Evolutionary conservation across 2,329 filamentous ascomycete genomes (phyloP).

Genomic region (Penicillium paneum): DNA sequence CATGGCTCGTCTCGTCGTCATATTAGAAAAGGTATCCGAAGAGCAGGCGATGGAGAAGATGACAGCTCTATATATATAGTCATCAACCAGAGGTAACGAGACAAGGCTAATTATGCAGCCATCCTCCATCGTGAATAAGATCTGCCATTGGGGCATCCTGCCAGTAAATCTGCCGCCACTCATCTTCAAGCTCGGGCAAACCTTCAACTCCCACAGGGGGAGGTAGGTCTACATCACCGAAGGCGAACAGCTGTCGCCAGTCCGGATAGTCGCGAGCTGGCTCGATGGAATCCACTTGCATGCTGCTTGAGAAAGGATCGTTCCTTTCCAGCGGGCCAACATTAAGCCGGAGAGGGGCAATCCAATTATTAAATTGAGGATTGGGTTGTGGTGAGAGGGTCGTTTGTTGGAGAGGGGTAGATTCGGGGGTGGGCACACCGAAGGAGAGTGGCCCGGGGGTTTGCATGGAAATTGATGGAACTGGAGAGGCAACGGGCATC

Average conservation of each 20-base stretch:
- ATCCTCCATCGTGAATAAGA: conserved; percentile 40
- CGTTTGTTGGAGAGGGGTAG: conserved; percentile 23
- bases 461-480: conserved; percentile 19
- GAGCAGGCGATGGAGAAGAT: background rate
- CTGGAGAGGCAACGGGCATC: conserved; percentile 19
- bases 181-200: conserved; percentile 41
- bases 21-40: background rate
- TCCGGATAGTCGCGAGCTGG: conserved; percentile 37
- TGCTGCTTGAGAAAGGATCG: conserved; percentile 23
- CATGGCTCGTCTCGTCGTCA: conserved; percentile 25
- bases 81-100: conserved; percentile 1
- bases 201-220: conserved; percentile 39
- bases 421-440: conserved; percentile 32
- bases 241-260: conserved; percentile 44
- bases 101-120: conserved; percentile 32
- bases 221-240: conserved; percentile 38
- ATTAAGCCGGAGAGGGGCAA: conserved; percentile 27
- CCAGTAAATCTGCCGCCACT: conserved; percentile 47
- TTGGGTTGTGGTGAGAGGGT: conserved; percentile 26
- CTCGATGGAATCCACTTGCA: conserved; percentile 34
- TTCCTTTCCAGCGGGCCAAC: conserved; percentile 24
- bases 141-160: conserved; percentile 44
- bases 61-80: background rate
- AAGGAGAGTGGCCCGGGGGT: conserved; percentile 24
- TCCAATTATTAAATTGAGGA: conserved; percentile 33